Conservation (phyloP, 805 yeast species). For the Wickerhamiella galacta region DNA sequence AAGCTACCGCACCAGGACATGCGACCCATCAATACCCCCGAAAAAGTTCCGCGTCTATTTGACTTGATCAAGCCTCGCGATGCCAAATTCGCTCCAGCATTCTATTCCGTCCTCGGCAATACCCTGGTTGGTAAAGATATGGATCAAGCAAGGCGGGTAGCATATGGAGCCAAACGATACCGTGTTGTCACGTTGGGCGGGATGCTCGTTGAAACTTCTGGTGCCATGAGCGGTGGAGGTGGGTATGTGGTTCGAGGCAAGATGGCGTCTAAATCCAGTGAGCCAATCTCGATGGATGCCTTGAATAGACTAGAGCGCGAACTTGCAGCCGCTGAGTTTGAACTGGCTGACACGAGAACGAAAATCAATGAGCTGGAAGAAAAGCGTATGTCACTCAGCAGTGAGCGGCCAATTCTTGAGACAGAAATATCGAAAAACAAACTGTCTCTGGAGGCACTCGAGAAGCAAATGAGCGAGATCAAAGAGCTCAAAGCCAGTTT, state of each 20-base stretch:
- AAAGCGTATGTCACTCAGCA: conserved; percentile 14
- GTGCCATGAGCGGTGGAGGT: conserved; percentile 97
- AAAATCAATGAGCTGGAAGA: conserved; percentile 29
- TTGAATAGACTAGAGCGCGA: conserved; percentile 6
- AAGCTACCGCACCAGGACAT: conserved; percentile 52
- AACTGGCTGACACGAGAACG: conserved; percentile 5
- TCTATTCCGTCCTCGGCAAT: conserved; percentile 70
- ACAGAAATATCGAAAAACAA: conserved; percentile 33
- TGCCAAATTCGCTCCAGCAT: conserved; percentile 63
- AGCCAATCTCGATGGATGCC: background rate
- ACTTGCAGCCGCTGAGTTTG: conserved; percentile 7
- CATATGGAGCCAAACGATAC: conserved; percentile 61
- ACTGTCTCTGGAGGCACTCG: conserved; percentile 42
- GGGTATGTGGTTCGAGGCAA: conserved; percentile 47
- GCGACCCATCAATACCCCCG: conserved; percentile 49
- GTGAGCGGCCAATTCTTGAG: conserved; percentile 29
- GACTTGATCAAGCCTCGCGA: conserved; percentile 62
- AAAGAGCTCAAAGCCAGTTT: conserved; percentile 38
- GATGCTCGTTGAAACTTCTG: conserved; percentile 76
- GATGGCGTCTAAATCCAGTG: conserved; percentile 28
- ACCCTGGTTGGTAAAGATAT: conserved; percentile 74
- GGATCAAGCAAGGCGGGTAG: conserved; percentile 70
- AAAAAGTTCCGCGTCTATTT: conserved; percentile 60
- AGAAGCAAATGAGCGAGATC: conserved; percentile 25
- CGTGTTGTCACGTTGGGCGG: conserved; percentile 91